Conservation (phyloP, 2,329 filamentous ascomycete genomes). For the Penicillium janthinellum region DNA sequence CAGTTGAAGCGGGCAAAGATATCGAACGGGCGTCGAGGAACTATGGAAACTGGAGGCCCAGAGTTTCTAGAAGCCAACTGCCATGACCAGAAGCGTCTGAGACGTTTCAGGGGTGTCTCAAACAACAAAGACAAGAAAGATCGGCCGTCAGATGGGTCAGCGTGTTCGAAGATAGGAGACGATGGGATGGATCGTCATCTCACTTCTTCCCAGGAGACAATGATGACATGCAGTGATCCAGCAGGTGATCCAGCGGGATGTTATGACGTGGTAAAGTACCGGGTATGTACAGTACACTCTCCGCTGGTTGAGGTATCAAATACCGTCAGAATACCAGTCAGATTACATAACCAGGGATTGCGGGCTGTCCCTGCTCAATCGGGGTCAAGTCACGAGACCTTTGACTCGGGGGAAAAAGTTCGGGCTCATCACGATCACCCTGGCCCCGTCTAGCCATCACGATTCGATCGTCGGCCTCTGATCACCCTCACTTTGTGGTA, state of each 20-base stretch:
- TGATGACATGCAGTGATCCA: conserved; percentile 26
- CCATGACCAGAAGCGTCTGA: conserved; percentile 19
- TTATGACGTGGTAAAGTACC: conserved; percentile 11
- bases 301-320: neutral
- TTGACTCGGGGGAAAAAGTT: conserved; percentile 27
- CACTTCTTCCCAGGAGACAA: conserved; percentile 16
- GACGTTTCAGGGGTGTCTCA: conserved; percentile 4
- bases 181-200: conserved; percentile 11
- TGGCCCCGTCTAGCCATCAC: conserved; percentile 1
- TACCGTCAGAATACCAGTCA: neutral
- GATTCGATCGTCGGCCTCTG: neutral
- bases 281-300: neutral
- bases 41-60: conserved; percentile 13
- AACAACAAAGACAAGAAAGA: neutral
- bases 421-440: conserved; percentile 17
- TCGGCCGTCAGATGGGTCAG: neutral
- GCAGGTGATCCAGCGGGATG: conserved; percentile 19
- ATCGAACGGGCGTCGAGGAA: conserved; percentile 3
- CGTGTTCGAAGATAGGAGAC: conserved; percentile 4
- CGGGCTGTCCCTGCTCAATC: conserved; percentile 7
- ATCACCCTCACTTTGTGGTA: conserved; percentile 4
- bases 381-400: conserved; percentile 24
- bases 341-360: conserved; percentile 5
- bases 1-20: neutral
- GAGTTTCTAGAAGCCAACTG: conserved; percentile 12